Evolutionary conservation across 2,329 filamentous ascomycete genomes (phyloP).

Genomic region (Pezizomycotina sp.): DNA sequence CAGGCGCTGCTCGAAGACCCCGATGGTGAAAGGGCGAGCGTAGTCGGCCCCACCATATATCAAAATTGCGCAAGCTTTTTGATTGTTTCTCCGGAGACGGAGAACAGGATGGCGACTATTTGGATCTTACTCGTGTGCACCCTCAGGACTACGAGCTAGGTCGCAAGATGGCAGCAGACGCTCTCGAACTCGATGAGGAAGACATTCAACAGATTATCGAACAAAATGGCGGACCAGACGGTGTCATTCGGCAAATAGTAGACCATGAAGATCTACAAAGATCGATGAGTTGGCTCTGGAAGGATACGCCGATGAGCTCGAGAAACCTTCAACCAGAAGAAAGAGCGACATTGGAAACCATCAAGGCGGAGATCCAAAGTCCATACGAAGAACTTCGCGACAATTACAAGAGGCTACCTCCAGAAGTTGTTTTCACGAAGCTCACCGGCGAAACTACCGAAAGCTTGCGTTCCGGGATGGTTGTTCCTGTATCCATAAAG

Average conservation of each 20-base stretch:
- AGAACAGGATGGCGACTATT: conserved; percentile 67
- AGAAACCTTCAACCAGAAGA: conserved; percentile 95
- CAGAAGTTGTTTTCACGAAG: conserved; percentile 85
- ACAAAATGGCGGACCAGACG: conserved; percentile 63
- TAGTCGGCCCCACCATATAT: conserved; percentile 81
- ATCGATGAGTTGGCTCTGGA: no score
- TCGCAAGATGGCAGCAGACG: conserved; percentile 95
- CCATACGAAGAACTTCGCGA: conserved; percentile 89
- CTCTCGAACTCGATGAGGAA: conserved; percentile 89
- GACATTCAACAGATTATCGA: conserved; percentile 90
- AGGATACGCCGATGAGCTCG: conserved; percentile 92
- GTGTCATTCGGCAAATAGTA: conserved; percentile 87
- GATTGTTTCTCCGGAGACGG: conserved; percentile 73
- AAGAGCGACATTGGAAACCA: conserved; percentile 86
- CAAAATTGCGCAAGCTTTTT: conserved; percentile 95
- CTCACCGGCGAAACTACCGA: conserved; percentile 83
- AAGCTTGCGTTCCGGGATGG: conserved; percentile 74
- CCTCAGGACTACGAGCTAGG: conserved; percentile 97
- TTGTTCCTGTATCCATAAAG: conserved; percentile 74
- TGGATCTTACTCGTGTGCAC: conserved; percentile 93
- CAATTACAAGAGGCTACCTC: conserved; percentile 51
- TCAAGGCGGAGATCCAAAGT: conserved; percentile 77
- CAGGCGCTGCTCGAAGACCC: conserved; percentile 80
- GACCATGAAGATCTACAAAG: conserved; percentile 77
- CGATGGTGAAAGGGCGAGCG: conserved; percentile 57